Evolutionary conservation across 345 rosid genomes (phyloP).

Genomic region (Raphanus sativus): DNA sequence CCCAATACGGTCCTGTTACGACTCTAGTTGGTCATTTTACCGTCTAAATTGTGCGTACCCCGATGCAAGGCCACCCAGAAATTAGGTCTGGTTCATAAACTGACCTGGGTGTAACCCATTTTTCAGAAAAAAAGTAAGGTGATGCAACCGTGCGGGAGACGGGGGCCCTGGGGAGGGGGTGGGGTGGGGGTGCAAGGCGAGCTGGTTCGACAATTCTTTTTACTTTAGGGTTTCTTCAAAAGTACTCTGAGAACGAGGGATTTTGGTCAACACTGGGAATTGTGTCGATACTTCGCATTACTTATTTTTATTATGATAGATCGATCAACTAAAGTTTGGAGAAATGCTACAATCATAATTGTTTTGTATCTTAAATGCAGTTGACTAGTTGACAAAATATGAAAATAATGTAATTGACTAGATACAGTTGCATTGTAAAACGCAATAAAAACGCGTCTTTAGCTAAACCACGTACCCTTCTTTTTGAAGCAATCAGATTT

Average conservation of each 20-base stretch:
- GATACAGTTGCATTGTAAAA: conserved; percentile 35
- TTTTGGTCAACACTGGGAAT: conserved; percentile 59
- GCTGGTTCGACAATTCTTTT: background rate
- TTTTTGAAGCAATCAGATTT: background rate
- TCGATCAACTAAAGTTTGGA: conserved; percentile 15
- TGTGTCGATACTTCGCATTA: conserved; percentile 38
- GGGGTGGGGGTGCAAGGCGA: background rate
- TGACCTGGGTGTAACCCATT: too few species aligned
- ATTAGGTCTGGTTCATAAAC: too few species aligned
- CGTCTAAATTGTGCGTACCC: too few species aligned
- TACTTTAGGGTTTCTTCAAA: conserved; percentile 40
- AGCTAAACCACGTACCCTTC: background rate
- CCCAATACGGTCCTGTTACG: too few species aligned
- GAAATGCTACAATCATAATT: conserved; percentile 28
- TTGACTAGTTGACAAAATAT: conserved; percentile 22
- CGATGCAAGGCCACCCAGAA: too few species aligned
- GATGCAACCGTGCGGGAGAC: conserved; percentile 39
- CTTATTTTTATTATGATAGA: conserved; percentile 6
- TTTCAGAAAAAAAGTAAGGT: background rate
- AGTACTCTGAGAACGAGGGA: conserved; percentile 35
- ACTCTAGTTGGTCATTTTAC: too few species aligned
- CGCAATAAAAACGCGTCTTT: conserved; percentile 4
- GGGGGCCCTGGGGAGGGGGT: background rate
- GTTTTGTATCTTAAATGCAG: conserved; percentile 31
- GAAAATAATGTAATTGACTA: conserved; percentile 29